Evolutionary conservation across 139 green algal genomes (phyloP).

Genomic region (Monoraphidium neglectum): DNA sequence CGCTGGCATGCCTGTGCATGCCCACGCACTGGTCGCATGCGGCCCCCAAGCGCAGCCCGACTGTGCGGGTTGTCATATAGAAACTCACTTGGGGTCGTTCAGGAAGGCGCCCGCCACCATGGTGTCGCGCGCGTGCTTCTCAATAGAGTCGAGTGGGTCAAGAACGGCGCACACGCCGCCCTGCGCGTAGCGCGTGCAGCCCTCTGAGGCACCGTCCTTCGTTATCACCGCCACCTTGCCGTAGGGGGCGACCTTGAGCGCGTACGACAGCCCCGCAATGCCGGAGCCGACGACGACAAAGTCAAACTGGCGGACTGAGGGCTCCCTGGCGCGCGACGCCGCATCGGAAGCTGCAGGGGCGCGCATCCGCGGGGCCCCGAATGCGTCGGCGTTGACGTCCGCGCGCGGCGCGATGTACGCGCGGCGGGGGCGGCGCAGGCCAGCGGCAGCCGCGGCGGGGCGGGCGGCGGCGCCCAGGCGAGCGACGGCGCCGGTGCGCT

Average conservation of each 20-base stretch:
- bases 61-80: neutral
- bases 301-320: slow-evolving; percentile 66
- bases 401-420: neutral
- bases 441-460: too few species aligned
- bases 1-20: too few species aligned
- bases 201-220: slow-evolving; percentile 82
- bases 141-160: slow-evolving; percentile 81
- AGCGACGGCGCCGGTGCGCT: too few species aligned
- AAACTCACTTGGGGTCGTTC: slow-evolving; percentile 75
- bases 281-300: slow-evolving; percentile 95
- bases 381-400: slow-evolving; percentile 57
- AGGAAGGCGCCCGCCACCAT: slow-evolving; percentile 85
- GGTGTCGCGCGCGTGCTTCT: slow-evolving; percentile 91
- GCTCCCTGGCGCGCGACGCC: neutral
- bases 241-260: slow-evolving; percentile 91
- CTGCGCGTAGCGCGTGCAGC: slow-evolving; percentile 90
- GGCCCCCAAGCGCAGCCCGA: too few species aligned
- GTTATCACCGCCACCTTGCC: slow-evolving; percentile 94
- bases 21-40: too few species aligned
- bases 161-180: slow-evolving; percentile 96
- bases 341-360: neutral
- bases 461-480: too few species aligned
- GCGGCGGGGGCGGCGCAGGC: neutral
- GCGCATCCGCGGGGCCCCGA: neutral
- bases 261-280: slow-evolving; percentile 96